Evolutionary conservation across 345 rosid species (phyloP).

Genomic region (Streptanthus diversifolius): DNA sequence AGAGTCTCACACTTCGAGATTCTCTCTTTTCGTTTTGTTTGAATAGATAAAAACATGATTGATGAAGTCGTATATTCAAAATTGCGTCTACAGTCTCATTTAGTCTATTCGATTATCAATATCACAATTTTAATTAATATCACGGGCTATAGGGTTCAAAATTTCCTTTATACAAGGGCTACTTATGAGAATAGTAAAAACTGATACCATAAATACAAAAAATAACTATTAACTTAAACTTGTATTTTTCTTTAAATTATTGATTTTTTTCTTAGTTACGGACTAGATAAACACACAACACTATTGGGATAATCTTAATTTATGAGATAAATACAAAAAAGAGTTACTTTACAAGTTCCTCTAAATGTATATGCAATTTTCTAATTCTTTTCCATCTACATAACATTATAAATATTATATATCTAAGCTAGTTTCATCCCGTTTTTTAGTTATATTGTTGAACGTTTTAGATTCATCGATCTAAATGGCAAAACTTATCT

Average conservation of each 20-base stretch:
- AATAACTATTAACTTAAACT: not conserved
- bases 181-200: not conserved
- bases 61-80: not conserved
- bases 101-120: not conserved
- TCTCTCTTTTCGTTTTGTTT: slow-evolving; percentile 27
- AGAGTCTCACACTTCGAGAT: slow-evolving; percentile 32
- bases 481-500: not conserved
- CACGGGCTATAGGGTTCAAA: slow-evolving; percentile 7
- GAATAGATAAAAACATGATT: not conserved
- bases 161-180: not conserved
- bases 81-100: not conserved
- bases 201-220: not conserved
- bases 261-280: not conserved
- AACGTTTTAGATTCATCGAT: not conserved
- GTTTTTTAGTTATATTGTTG: not conserved
- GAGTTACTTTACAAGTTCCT: slow-evolving; percentile 3
- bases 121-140: not conserved
- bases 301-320: not conserved
- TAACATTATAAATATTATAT: not conserved
- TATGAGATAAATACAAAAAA: not conserved
- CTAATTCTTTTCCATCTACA: not conserved
- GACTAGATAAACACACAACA: not conserved
- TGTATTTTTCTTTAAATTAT: not conserved
- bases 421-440: not conserved
- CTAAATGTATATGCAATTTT: not conserved